Evolutionary conservation across 2,329 filamentous ascomycete species (phyloP).

Genomic region (Ustulina deusta): DNA sequence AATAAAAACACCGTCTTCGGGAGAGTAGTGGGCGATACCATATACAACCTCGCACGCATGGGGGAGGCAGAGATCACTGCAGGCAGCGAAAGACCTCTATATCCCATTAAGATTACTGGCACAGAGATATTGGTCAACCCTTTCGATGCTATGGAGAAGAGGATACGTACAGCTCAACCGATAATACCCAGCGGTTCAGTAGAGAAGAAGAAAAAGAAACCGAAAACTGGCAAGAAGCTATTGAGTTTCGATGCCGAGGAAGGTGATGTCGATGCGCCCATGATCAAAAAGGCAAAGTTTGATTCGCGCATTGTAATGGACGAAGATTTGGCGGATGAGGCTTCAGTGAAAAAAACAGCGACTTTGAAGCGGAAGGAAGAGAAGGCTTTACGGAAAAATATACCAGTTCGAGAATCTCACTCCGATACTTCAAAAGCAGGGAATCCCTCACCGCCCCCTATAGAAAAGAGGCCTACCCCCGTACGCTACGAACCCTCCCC

Average conservation of each 20-base stretch:
- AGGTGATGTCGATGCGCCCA: conserved; percentile 67
- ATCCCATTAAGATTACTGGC: conserved; percentile 81
- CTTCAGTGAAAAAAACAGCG: conserved; percentile 46
- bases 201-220: conserved; percentile 73
- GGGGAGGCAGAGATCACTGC: conserved; percentile 86
- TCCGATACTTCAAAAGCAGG: conserved; percentile 39
- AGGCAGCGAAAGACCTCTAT: conserved; percentile 84
- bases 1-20: conserved; percentile 95
- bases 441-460: conserved; percentile 39
- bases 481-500: conserved; percentile 52
- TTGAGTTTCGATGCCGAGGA: conserved; percentile 83
- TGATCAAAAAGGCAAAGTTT: conserved; percentile 81
- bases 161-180: conserved; percentile 67
- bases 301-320: conserved; percentile 79
- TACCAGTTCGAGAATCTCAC: conserved; percentile 48
- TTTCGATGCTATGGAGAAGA: conserved; percentile 83
- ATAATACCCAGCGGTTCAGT: conserved; percentile 58
- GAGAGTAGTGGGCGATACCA: conserved; percentile 89
- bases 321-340: conserved; percentile 57
- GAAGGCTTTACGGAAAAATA: conserved; percentile 45
- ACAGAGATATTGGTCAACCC: conserved; percentile 84
- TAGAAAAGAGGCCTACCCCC: conserved; percentile 43
- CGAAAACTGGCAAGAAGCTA: conserved; percentile 80
- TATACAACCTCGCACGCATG: conserved; percentile 96
- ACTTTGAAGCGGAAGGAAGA: conserved; percentile 50